Evolutionary conservation across 75 land plant genomes (phyloP).

Genomic region (Cunninghamia lanceolata): DNA sequence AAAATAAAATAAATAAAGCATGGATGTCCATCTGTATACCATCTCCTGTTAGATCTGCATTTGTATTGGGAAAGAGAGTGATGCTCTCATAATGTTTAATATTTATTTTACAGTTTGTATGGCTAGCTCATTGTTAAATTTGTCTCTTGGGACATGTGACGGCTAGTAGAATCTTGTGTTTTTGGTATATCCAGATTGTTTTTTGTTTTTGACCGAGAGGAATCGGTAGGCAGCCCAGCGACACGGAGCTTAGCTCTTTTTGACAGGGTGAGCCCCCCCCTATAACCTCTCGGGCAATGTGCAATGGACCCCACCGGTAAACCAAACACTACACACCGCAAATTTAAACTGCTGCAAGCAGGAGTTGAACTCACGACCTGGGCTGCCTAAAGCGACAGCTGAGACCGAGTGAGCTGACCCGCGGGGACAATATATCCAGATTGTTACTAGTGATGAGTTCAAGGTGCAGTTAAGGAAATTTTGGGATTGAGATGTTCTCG

Average conservation of each 20-base stretch:
- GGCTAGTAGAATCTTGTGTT: background rate
- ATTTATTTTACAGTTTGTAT: background rate
- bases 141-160: background rate
- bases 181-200: background rate
- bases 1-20: background rate
- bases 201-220: no score
- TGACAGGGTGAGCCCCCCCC: no score
- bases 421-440: no score
- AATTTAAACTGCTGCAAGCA: no score
- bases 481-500: background rate
- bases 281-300: no score
- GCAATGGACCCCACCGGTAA: no score
- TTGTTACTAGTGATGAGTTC: background rate
- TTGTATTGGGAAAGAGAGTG: background rate
- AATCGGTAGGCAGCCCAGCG: no score
- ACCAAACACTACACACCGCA: no score
- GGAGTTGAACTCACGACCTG: no score
- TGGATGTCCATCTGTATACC: background rate
- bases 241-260: no score
- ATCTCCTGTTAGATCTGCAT: background rate
- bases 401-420: no score
- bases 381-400: no score
- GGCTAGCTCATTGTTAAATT: background rate
- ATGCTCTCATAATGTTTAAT: background rate
- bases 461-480: background rate